Percentiles rank a stretch among this genome's conserved stretches.
Evolutionary conservation across 257 asterid species (phyloP).

Genomic region (Solanum microdontum): DNA sequence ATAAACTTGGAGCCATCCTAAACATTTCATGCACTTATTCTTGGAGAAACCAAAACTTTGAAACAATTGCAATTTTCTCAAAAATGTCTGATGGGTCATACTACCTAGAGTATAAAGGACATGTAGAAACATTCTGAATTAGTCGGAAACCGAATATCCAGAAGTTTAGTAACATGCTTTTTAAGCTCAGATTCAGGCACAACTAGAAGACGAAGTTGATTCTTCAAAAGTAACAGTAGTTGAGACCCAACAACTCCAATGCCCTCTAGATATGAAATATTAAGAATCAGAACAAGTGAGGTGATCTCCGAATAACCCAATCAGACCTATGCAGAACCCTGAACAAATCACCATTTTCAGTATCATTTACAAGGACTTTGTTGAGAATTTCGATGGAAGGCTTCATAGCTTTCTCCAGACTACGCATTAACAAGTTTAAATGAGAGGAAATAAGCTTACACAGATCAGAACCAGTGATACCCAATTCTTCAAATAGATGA

Average conservation of each 20-base stretch:
- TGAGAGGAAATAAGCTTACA: conserved; percentile 9
- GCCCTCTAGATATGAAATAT: conserved; percentile 3
- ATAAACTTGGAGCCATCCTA: not conserved
- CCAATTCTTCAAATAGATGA: conserved; percentile 15
- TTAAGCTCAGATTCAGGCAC: too few species aligned
- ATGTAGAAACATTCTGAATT: conserved; percentile 6
- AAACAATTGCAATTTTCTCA: conserved; percentile 6
- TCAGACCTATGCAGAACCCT: conserved; percentile 1
- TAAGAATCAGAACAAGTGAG: conserved; percentile 2
- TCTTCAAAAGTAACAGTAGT: too few species aligned
- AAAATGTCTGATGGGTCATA: not conserved
- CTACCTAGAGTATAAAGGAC: conserved; percentile 2
- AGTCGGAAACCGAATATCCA: too few species aligned
- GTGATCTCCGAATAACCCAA: not conserved
- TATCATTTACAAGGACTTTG: conserved; percentile 2
- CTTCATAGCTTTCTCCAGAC: conserved; percentile 12
- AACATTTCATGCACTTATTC: conserved; percentile 9
- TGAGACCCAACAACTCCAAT: too few species aligned
- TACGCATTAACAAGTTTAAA: not conserved
- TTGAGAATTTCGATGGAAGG: conserved; percentile 8
- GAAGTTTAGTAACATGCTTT: too few species aligned
- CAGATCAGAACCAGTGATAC: conserved; percentile 11
- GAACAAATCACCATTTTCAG: not conserved
- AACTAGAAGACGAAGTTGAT: too few species aligned
- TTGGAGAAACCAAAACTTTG: conserved; percentile 7